Conservation (phyloP, 257 asterid genomes). For the Scutellaria barbata region DNA sequence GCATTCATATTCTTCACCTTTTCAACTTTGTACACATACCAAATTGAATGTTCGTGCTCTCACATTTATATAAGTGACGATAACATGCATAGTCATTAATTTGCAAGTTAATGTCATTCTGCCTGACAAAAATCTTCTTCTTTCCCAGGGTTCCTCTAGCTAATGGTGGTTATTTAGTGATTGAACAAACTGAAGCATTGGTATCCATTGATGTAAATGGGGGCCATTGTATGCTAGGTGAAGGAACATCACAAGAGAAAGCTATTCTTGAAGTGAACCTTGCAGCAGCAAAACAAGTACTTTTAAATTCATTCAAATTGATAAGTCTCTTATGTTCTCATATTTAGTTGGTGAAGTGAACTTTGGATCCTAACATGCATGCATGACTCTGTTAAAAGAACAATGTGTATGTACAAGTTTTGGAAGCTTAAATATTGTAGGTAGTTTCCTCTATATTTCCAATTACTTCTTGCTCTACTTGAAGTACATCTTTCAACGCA, state of each 20-base stretch:
- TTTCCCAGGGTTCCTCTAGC: constrained; percentile 78
- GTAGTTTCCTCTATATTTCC: not conserved
- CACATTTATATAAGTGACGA: constrained; percentile 13
- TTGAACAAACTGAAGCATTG: constrained; percentile 96
- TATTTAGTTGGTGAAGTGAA: constrained; percentile 8
- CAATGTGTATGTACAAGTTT: not conserved
- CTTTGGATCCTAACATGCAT: constrained; percentile 15
- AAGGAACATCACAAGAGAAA: constrained; percentile 90
- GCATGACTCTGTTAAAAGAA: constrained; percentile 25
- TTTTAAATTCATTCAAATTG: constrained; percentile 24
- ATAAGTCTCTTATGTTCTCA: constrained; percentile 27
- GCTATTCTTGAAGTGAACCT: constrained; percentile 96
- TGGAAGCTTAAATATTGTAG: not conserved
- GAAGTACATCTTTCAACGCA: not conserved
- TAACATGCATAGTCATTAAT: constrained; percentile 10
- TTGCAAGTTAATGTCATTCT: constrained; percentile 33
- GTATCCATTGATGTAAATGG: constrained; percentile 98
- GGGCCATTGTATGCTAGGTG: constrained; percentile 94
- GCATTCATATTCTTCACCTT: constrained; percentile 19
- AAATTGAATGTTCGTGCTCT: constrained; percentile 6
- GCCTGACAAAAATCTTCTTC: constrained; percentile 32
- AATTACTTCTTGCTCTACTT: constrained; percentile 11
- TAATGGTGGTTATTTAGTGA: constrained; percentile 96
- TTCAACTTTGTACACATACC: constrained; percentile 6
- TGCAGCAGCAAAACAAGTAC: constrained; percentile 93